A percentile compares a stretch with the other conserved stretches of the same genome.
phyloP scores from a whole-genome alignment of 768 basidiomycete genomes.

The Calocera viscosa region DNA sequence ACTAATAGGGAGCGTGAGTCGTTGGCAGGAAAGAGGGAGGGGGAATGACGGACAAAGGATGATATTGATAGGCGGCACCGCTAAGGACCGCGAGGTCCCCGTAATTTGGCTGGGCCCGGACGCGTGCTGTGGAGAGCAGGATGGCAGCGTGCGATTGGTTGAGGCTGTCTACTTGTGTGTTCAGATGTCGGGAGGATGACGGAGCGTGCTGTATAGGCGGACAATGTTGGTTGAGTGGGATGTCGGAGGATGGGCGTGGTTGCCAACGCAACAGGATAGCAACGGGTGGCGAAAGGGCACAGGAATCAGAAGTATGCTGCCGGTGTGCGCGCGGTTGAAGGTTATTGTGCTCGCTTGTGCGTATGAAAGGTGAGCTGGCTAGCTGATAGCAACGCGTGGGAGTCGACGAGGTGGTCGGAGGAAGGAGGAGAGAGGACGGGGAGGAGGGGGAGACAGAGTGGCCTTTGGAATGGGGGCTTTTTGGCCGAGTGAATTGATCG shows the following conservation, averaged over 20 bases:
- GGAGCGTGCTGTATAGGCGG: not conserved
- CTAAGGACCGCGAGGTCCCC: not conserved
- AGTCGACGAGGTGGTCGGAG: not conserved
- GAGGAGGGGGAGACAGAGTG: not conserved
- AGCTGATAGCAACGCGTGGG: not conserved
- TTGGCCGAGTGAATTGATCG: not conserved
- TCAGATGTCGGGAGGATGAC: not conserved
- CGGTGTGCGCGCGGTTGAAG: not conserved
- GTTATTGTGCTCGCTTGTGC: not conserved
- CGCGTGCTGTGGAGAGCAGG: not conserved
- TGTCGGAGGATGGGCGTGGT: not conserved
- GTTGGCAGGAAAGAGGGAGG: not conserved
- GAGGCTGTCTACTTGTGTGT: not conserved
- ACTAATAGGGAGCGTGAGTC: not conserved
- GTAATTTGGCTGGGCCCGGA: not conserved
- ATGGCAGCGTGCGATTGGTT: not conserved
- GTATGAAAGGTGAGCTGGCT: not conserved
- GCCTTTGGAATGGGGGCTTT: not conserved
- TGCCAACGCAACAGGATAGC: not conserved
- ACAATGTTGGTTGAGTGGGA: not conserved
- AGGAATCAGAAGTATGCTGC: not conserved
- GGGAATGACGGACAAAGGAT: conserved; percentile 5
- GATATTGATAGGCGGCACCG: conserved; percentile 9
- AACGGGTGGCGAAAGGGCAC: conserved; percentile 3
- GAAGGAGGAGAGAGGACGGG: not conserved